Evolutionary conservation across 352 stramenopile species (phyloP), one percentile per base, ranked within the genome.

Genomic region (Halophytophthora batemanensis): DNA sequence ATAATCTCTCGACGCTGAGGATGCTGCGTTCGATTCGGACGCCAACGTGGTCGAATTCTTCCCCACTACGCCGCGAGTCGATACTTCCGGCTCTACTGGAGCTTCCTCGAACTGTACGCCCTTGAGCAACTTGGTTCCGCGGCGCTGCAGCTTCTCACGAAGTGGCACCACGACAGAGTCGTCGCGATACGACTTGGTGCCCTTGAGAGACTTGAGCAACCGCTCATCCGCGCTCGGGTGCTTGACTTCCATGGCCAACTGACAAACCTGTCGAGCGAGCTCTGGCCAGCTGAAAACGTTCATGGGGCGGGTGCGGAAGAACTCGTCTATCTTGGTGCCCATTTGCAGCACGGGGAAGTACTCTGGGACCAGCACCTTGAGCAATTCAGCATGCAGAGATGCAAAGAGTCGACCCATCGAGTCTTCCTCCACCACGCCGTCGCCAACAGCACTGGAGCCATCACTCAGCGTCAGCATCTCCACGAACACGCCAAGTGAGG

Each of bases 281-380:
- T 94, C 83, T n/a, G 81, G 78, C 83, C 83, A 94, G 13, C 66
- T 91, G 54, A 92, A 73, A 11, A 64, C 47, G 39, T 92, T 94
- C 47, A 94, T 68, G 10, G 83, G 83, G 15, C 83, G 69, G 2
- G 79, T 87, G 21, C 74, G 69, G 49, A 85, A 70, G 35, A 91
- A 90, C 25, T 91, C 81, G 18, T 88, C 77, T 29, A 88, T 40
- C 1, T 61, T 82, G 17, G 72, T 87, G 8, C 78, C 81, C 61
- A 82, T 78, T 64, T 89, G 78, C 28, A 91, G 57, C 18, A 82
- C 37, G 2, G 78, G 78, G 19, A 88, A 89, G 60, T 86, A 87
- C 35, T 91, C 81, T 2, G 51, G 47, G 22, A 89, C 42, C 23
- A 91, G 35, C 21, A 49, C 51, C 46, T 81, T 78, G 22, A 90